phyloP scores from a whole-genome alignment of 2,329 filamentous ascomycete genomes.

The Tolypocladium tundrense region DNA sequence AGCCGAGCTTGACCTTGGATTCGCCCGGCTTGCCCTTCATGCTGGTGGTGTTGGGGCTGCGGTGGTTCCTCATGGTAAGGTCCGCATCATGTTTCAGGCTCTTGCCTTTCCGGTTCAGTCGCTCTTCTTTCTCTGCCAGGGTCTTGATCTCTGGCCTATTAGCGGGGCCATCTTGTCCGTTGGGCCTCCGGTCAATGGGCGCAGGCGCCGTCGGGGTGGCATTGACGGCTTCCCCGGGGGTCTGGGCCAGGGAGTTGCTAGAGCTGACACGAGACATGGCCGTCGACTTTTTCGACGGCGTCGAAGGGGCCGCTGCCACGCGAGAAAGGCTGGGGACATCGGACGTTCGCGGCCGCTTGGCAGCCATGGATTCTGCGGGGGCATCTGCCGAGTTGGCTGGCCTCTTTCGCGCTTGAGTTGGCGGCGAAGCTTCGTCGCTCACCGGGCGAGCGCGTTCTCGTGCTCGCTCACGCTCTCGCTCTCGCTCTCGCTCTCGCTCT shows the following conservation, averaged over 20 bases:
- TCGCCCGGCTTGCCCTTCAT: conserved; percentile 15
- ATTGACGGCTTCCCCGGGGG: conserved; percentile 34
- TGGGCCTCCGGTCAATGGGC: conserved; percentile 16
- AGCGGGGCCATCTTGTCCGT: conserved; percentile 19
- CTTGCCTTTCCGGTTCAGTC: conserved; percentile 31
- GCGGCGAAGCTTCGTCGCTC: conserved; percentile 27
- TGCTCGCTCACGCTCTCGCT: conserved; percentile 7
- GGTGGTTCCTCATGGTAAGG: conserved; percentile 21
- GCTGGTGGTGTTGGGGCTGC: conserved; percentile 11
- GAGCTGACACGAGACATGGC: conserved; percentile 45
- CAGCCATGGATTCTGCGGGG: conserved; percentile 23
- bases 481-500: background rate
- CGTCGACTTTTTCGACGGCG: conserved; percentile 40
- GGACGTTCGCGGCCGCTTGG: conserved; percentile 32
- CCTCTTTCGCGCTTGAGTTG: conserved; percentile 35
- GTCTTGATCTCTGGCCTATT: conserved; percentile 15
- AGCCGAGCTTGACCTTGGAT: conserved; percentile 28
- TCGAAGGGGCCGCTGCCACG: conserved; percentile 30
- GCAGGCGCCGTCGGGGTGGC: conserved; percentile 17
- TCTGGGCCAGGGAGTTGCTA: conserved; percentile 40
- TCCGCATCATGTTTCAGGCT: conserved; percentile 47
- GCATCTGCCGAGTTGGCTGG: conserved; percentile 28
- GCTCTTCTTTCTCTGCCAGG: conserved; percentile 24
- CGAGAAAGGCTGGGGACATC: conserved; percentile 25
- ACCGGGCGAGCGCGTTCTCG: conserved; percentile 20